phyloP scores from a whole-genome alignment of 805 yeast species.

The Hanseniaspora nectarophila region DNA sequence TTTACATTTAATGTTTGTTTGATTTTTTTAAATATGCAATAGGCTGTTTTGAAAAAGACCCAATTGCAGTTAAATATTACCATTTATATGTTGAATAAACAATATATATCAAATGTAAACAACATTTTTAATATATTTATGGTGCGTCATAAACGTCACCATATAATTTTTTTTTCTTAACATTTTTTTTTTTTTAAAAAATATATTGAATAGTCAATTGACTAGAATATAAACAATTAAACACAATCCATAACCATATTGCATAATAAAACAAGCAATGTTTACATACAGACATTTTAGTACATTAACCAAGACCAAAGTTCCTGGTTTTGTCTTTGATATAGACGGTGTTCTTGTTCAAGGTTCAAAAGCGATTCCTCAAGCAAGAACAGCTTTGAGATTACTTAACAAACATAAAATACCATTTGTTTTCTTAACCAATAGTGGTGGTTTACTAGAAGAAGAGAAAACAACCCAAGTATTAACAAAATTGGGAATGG shows the following conservation, averaged over 20 bases:
- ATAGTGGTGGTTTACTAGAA: conserved; percentile 80
- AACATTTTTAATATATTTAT: too few relatives aligned
- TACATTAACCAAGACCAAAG: background rate
- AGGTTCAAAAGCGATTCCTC: conserved; percentile 55
- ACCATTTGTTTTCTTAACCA: conserved; percentile 76
- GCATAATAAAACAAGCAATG: too few relatives aligned
- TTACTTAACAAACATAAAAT: conserved; percentile 41
- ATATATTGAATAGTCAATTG: too few relatives aligned
- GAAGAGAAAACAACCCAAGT: conserved; percentile 43
- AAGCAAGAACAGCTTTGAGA: conserved; percentile 50
- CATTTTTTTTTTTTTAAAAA: too few relatives aligned
- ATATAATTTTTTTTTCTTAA: too few relatives aligned
- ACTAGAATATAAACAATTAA: too few relatives aligned
- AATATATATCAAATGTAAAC: background rate
- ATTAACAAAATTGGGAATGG: conserved; percentile 22
- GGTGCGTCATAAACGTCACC: too few relatives aligned
- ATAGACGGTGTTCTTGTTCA: conserved; percentile 83
- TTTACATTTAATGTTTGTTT: too few relatives aligned
- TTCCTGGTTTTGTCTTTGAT: conserved; percentile 27
- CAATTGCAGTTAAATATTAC: too few relatives aligned
- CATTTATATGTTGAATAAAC: too few relatives aligned
- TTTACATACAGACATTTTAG: background rate
- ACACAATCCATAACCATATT: background rate
- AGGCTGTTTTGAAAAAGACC: too few relatives aligned
- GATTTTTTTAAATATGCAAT: too few relatives aligned